Conservation (phyloP, 2,329 filamentous ascomycete genomes). For the Gnomoniopsis smithogilvyi region DNA sequence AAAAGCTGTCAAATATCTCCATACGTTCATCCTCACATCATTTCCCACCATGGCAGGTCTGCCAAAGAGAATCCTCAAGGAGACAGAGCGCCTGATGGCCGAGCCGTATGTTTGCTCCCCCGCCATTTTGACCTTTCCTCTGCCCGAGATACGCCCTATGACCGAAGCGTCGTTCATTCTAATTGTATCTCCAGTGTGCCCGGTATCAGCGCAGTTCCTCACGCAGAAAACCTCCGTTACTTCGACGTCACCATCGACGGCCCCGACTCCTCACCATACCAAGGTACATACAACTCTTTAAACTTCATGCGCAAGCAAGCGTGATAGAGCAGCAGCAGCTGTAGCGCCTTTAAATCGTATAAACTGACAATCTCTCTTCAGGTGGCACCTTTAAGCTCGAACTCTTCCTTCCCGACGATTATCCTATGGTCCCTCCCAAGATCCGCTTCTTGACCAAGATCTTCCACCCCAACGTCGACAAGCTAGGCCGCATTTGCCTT, state of each 20-base stretch:
- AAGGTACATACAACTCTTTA: slow-evolving; percentile 56
- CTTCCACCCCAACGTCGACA: slow-evolving; percentile 98
- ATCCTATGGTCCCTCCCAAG: slow-evolving; percentile 98
- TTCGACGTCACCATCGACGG: slow-evolving; percentile 98
- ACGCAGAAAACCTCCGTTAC: slow-evolving; percentile 96
- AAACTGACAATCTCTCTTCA: slow-evolving; percentile 24
- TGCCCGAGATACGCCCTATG: neutral
- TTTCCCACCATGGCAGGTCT: slow-evolving; percentile 57
- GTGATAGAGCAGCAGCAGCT: neutral
- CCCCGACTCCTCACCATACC: slow-evolving; percentile 87
- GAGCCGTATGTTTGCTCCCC: slow-evolving; percentile 70
- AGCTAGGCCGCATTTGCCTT: slow-evolving; percentile 92
- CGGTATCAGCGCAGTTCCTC: slow-evolving; percentile 91
- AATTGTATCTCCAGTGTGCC: slow-evolving; percentile 66
- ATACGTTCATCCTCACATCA: neutral
- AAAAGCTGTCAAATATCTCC: neutral
- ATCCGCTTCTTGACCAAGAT: slow-evolving; percentile 99
- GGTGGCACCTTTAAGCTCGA: slow-evolving; percentile 93
- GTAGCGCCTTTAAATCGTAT: neutral
- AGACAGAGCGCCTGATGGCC: slow-evolving; percentile 94
- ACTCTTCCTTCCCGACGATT: slow-evolving; percentile 96
- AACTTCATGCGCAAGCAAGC: neutral
- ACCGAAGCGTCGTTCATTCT: slow-evolving; percentile 4
- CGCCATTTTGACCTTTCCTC: slow-evolving; percentile 6
- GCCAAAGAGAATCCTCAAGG: slow-evolving; percentile 96